Conservation (phyloP, 2,329 filamentous ascomycete genomes). For the Pseudofabraea citricarpa region DNA sequence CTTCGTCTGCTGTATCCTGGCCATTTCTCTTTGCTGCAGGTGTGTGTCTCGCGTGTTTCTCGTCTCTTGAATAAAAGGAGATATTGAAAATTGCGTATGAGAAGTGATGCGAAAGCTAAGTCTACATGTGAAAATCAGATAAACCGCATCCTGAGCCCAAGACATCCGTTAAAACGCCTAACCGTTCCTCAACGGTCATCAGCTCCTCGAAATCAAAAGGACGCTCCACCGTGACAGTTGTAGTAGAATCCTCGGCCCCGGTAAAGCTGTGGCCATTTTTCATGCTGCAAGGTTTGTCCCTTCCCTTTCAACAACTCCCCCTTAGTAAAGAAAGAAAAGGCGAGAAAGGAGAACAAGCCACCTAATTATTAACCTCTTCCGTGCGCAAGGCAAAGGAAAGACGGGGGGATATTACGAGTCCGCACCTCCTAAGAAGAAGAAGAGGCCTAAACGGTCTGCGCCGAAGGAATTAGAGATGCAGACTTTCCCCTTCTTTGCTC, state of each 20-base stretch:
- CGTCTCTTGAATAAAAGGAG: neutral
- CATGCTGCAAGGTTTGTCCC: neutral
- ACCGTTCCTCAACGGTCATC: neutral
- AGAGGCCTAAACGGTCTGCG: neutral
- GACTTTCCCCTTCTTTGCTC: slow-evolving; percentile 1
- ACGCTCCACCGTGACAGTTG: neutral
- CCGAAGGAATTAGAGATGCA: neutral
- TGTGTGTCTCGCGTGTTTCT: neutral
- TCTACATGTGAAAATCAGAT: too few species aligned
- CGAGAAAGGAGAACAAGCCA: too few species aligned
- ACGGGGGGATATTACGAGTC: neutral
- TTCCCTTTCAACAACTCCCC: too few species aligned
- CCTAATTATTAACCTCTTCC: too few species aligned
- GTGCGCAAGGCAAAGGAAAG: too few species aligned
- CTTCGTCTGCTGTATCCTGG: slow-evolving; percentile 1
- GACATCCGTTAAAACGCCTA: neutral
- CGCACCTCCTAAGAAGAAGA: neutral
- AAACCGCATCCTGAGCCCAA: neutral
- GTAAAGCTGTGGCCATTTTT: slow-evolving; percentile 3
- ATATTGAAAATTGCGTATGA: too few species aligned
- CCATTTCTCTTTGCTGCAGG: slow-evolving; percentile 1
- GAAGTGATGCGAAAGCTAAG: too few species aligned
- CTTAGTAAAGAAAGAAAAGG: neutral
- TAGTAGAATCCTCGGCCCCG: neutral
- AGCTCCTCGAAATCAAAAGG: neutral